Percentiles rank a stretch among this genome's conserved stretches.
phyloP scores from a whole-genome alignment of 768 basidiomycete species.

The Lactarius indigo region DNA sequence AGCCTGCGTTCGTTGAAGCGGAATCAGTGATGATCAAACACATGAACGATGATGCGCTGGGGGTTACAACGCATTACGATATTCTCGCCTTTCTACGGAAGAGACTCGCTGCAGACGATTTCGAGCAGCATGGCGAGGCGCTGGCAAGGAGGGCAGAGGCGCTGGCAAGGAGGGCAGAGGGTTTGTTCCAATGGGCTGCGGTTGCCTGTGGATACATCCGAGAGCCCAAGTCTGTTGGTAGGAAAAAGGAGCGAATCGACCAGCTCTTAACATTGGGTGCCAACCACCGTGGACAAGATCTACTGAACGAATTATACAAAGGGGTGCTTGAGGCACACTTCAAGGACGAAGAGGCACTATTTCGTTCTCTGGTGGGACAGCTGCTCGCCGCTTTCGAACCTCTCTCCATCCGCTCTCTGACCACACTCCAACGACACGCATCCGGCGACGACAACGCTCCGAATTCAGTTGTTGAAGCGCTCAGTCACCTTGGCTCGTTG shows the following conservation, averaged over 20 bases:
- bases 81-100: background rate
- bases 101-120: background rate
- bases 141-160: background rate
- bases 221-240: background rate
- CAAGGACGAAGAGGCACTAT: background rate
- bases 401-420: background rate
- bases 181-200: background rate
- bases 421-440: background rate
- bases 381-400: background rate
- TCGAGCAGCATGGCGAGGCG: background rate
- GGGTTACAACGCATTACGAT: background rate
- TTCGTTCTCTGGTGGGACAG: conserved; percentile 1
- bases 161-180: background rate
- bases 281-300: background rate
- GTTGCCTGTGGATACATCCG: background rate
- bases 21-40: background rate
- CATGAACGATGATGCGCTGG: background rate
- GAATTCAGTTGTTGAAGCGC: background rate
- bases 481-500: background rate
- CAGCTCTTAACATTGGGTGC: background rate
- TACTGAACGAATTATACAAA: background rate
- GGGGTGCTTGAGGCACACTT: background rate
- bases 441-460: background rate
- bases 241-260: background rate
- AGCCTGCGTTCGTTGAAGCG: background rate